These are phyloP conservation scores for Kodamaea suecica DNA, from an alignment of 1,139 yeast genomes.

Conservation along the genomic window DNA sequence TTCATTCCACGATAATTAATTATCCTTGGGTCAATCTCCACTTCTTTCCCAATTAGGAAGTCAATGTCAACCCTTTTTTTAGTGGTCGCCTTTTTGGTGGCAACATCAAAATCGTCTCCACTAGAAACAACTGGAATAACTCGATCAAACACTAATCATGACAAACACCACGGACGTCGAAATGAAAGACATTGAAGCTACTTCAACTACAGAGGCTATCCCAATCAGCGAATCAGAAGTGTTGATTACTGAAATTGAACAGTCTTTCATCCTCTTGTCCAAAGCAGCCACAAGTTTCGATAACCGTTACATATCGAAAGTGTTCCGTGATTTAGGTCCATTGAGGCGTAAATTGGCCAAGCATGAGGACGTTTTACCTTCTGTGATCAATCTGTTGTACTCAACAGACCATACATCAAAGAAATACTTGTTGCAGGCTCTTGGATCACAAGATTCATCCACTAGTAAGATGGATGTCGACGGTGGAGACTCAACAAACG, in stretches of 20 bases:
- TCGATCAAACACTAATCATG: not conserved
- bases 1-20: too few species aligned
- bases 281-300: conserved; percentile 79
- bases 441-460: conserved; percentile 21
- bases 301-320: conserved; percentile 82
- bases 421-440: conserved; percentile 40
- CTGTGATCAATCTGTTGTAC: conserved; percentile 54
- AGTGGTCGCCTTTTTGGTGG: conserved; percentile 9
- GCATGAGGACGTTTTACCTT: conserved; percentile 45
- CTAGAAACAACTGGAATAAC: too few species aligned
- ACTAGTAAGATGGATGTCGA: conserved; percentile 13
- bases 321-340: conserved; percentile 76
- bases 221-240: conserved; percentile 14
- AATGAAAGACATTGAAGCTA: conserved; percentile 28
- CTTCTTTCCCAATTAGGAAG: not conserved
- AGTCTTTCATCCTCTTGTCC: conserved; percentile 52
- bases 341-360: conserved; percentile 63
- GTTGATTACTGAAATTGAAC: conserved; percentile 46
- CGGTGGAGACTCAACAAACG: not conserved
- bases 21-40: not conserved
- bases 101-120: conserved; percentile 8
- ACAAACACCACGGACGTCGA: conserved; percentile 21
- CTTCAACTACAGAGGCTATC: conserved; percentile 8
- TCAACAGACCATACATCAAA: conserved; percentile 45
- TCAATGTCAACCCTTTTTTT: not conserved